phyloP scores from a whole-genome alignment of 1,284 basidiomycete genomes.

The Apiotrichum sp. region DNA sequence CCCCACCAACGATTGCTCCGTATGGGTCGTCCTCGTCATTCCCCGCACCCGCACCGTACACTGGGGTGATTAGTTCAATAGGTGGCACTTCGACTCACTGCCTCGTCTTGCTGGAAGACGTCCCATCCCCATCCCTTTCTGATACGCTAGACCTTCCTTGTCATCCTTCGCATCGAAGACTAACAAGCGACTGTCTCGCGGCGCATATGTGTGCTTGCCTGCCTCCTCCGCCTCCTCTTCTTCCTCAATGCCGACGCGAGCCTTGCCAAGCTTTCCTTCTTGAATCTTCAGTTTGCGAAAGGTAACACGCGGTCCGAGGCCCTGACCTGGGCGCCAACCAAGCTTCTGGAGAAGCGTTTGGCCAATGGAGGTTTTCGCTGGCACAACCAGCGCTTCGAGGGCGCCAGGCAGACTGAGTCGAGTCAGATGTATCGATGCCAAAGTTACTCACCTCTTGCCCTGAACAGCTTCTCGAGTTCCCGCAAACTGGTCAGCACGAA shows the following conservation, averaged over 20 bases:
- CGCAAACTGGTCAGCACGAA: constrained; percentile 58
- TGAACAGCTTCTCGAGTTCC: constrained; percentile 54
- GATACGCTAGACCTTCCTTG: constrained; percentile 71
- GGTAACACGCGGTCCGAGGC: constrained; percentile 84
- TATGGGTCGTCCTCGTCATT: constrained; percentile 87
- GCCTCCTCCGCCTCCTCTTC: constrained; percentile 57
- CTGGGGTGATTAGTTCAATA: constrained; percentile 9
- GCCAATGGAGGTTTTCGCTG: constrained; percentile 56
- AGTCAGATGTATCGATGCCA: neutral
- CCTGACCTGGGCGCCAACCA: constrained; percentile 90
- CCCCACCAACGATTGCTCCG: constrained; percentile 46
- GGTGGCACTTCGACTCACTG: constrained; percentile 12
- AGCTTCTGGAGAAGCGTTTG: constrained; percentile 82
- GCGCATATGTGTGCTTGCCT: constrained; percentile 76
- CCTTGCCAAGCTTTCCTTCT: constrained; percentile 52
- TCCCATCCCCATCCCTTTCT: constrained; percentile 59
- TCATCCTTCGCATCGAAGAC: constrained; percentile 65
- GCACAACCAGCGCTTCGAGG: constrained; percentile 38
- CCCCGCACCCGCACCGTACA: constrained; percentile 53
- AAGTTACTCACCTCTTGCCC: constrained; percentile 20
- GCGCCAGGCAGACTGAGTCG: constrained; percentile 53
- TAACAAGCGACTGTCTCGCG: constrained; percentile 66
- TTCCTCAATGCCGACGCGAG: constrained; percentile 38
- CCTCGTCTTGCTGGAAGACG: constrained; percentile 20
- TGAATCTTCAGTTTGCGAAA: constrained; percentile 67